These are phyloP conservation scores for Thuidium tamariscinum DNA, from an alignment of 225 moss, liverwort and hornwort species.

Conservation along the genomic window DNA sequence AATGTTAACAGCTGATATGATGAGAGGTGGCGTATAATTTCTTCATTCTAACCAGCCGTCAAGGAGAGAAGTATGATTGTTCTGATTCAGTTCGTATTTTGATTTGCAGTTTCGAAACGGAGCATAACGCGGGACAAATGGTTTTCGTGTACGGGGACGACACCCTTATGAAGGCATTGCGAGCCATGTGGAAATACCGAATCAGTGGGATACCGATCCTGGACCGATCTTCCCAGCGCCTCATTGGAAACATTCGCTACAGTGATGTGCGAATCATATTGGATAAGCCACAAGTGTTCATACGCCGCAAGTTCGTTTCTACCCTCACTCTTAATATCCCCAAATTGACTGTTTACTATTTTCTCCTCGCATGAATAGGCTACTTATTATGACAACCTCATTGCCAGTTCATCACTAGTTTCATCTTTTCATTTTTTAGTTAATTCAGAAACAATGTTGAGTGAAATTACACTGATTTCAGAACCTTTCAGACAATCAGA, in stretches of 20 bases:
- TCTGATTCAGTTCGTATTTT: background rate
- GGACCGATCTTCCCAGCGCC: constrained; percentile 25
- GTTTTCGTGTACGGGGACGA: constrained; percentile 39
- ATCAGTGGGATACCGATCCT: constrained; percentile 56
- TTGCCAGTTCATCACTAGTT: background rate
- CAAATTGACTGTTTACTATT: background rate
- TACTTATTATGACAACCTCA: background rate
- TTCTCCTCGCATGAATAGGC: background rate
- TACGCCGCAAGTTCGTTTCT: constrained; percentile 35
- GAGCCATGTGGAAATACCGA: constrained; percentile 58
- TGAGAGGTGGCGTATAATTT: background rate
- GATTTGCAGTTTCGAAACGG: constrained; percentile 25
- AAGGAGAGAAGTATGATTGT: background rate
- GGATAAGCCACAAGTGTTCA: constrained; percentile 45
- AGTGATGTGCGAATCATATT: constrained; percentile 44
- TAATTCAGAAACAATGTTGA: background rate
- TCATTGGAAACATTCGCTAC: constrained; percentile 54
- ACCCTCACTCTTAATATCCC: background rate
- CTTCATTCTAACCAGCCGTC: background rate
- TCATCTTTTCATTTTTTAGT: background rate
- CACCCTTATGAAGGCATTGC: constrained; percentile 33
- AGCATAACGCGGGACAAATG: constrained; percentile 27
- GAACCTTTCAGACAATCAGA: no score
- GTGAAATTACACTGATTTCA: background rate
- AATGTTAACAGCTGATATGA: background rate